Evolutionary conservation across 2,329 filamentous ascomycete genomes (phyloP).

Genomic region (Epichloe sibirici): DNA sequence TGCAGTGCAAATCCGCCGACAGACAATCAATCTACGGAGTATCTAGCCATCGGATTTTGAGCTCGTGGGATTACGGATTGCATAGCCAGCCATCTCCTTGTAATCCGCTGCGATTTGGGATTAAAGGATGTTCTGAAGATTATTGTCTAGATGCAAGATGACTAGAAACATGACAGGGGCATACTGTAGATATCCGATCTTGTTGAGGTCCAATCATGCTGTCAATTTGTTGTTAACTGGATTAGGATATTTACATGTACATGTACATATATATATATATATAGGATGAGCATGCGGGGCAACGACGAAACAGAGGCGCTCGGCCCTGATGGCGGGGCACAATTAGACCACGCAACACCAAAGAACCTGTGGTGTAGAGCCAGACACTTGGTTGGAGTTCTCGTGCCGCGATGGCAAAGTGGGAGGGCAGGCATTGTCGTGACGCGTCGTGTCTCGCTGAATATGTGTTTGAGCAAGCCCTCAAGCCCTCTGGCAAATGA

Average conservation of each 20-base stretch:
- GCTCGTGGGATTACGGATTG: no score
- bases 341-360: background rate
- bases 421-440: background rate
- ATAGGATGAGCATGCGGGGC: background rate
- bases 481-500: constrained; percentile 3
- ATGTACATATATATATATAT: no score
- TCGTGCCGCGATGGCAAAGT: background rate
- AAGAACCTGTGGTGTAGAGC: background rate
- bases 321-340: background rate
- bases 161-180: background rate
- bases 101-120: no score
- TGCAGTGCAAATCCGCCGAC: no score
- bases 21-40: no score
- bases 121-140: no score
- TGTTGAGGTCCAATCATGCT: background rate
- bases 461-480: background rate
- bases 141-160: background rate
- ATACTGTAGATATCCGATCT: background rate
- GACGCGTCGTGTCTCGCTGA: no score
- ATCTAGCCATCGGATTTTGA: no score
- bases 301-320: background rate
- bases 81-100: no score
- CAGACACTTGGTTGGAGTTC: background rate
- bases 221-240: background rate
- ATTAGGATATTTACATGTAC: background rate